These are phyloP conservation scores for Coprinopsis strossmayeri DNA, from an alignment of 768 basidiomycete genomes.

Conservation along the genomic window DNA sequence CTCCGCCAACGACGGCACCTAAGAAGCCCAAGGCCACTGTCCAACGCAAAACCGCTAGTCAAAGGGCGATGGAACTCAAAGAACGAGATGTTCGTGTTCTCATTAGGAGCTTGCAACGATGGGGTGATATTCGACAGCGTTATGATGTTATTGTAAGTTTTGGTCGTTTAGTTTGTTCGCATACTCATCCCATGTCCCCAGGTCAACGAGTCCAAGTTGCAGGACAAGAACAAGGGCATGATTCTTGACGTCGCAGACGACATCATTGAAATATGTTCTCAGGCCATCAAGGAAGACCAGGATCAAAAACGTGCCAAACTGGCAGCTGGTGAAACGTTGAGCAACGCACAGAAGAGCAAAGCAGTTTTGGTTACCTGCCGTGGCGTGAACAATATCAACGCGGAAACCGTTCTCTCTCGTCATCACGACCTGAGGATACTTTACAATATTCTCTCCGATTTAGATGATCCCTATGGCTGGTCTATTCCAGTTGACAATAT, in stretches of 20 bases:
- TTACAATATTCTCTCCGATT: constrained; percentile 68
- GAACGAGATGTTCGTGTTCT: constrained; percentile 95
- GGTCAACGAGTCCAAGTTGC: constrained; percentile 86
- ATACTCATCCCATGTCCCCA: constrained; percentile 22
- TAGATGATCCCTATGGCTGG: constrained; percentile 78
- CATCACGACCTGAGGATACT: constrained; percentile 85
- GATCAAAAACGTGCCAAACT: constrained; percentile 69
- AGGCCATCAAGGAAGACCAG: constrained; percentile 81
- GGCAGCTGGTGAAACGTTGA: constrained; percentile 82
- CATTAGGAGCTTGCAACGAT: constrained; percentile 90
- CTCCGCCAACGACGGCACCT: constrained; percentile 48
- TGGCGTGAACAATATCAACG: constrained; percentile 91
- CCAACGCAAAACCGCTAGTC: constrained; percentile 83
- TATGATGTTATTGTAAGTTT: constrained; percentile 85
- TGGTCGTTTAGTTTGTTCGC: constrained; percentile 5
- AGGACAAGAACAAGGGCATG: constrained; percentile 91
- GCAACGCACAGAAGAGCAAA: constrained; percentile 93
- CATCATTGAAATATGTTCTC: constrained; percentile 78
- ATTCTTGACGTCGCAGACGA: constrained; percentile 90
- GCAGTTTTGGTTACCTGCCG: constrained; percentile 90
- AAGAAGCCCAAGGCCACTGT: constrained; percentile 74
- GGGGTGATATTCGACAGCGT: constrained; percentile 94
- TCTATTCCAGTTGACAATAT: constrained; percentile 87
- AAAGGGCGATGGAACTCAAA: constrained; percentile 95
- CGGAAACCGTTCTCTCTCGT: constrained; percentile 91